Percentiles rank a stretch among this genome's conserved stretches.
Conservation (phyloP, 2,329 filamentous ascomycete genomes). For the Calonectria pseudoturangicola region DNA sequence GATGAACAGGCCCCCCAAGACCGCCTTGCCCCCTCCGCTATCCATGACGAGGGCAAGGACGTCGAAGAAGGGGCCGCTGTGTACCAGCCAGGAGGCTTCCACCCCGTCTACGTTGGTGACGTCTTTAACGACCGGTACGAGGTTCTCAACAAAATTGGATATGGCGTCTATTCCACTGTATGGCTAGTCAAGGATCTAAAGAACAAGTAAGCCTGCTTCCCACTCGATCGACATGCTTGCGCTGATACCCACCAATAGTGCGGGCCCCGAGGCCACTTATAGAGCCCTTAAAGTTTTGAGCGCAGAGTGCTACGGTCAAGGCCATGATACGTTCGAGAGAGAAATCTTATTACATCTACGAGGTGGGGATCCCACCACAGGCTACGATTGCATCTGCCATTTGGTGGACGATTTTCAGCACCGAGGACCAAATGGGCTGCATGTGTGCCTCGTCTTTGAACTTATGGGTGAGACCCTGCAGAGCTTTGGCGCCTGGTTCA, state of each 20-base stretch:
- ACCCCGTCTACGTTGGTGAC: conserved; percentile 62
- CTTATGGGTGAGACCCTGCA: too few species aligned
- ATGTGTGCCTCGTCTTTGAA: too few species aligned
- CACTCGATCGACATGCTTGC: neutral
- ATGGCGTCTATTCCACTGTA: conserved; percentile 56
- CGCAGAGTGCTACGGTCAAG: too few species aligned
- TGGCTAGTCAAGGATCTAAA: conserved; percentile 57
- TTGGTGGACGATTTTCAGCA: too few species aligned
- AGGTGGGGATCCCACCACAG: too few species aligned
- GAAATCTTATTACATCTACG: too few species aligned
- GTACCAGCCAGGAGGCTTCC: conserved; percentile 61
- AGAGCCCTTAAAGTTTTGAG: neutral
- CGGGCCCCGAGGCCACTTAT: neutral
- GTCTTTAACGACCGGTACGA: conserved; percentile 55
- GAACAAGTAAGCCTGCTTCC: conserved; percentile 41
- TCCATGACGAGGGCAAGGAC: neutral
- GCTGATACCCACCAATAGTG: neutral
- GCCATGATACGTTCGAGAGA: too few species aligned
- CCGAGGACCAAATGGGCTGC: too few species aligned
- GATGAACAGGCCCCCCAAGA: neutral
- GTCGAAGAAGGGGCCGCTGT: conserved; percentile 21
- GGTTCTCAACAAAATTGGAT: conserved; percentile 55
- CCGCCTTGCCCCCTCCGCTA: neutral
- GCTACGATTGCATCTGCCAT: too few species aligned
- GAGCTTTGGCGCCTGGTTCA: too few species aligned